These are phyloP conservation scores for Coemansia sp. DNA, from an alignment of 192 early-diverging fungal species.

Conservation along the genomic window DNA sequence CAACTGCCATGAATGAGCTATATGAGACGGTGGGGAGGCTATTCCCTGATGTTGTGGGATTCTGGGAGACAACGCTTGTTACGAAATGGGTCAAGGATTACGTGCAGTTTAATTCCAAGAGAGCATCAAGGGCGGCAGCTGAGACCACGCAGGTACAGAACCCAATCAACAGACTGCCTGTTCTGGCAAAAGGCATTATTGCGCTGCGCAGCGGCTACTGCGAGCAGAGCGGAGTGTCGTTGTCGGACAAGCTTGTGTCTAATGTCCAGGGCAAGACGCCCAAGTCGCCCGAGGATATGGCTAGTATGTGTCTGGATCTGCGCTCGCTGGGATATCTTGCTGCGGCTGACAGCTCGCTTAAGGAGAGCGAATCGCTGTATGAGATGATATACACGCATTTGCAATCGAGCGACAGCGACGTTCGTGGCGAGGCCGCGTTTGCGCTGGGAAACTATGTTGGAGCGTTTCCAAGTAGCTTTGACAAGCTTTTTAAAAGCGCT, in stretches of 20 bases:
- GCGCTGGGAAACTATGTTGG: constrained; percentile 42
- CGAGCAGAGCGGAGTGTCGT: constrained; percentile 15
- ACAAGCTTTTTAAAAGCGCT: constrained; percentile 29
- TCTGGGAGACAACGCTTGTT: constrained; percentile 22
- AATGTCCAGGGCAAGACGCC: constrained; percentile 7
- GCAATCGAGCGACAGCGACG: constrained; percentile 21
- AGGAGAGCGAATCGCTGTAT: constrained; percentile 9
- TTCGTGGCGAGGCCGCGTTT: constrained; percentile 41
- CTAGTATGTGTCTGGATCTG: constrained; percentile 27
- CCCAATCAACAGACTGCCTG: constrained; percentile 24
- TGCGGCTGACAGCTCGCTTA: constrained; percentile 2
- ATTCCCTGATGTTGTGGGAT: constrained; percentile 19
- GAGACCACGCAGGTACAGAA: constrained; percentile 28
- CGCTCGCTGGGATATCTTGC: constrained; percentile 42
- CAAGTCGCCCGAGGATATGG: constrained; percentile 15
- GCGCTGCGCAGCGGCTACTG: constrained; percentile 31
- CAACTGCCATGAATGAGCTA: constrained; percentile 20
- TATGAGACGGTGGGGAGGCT: constrained; percentile 20
- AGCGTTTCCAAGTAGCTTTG: constrained; percentile 18
- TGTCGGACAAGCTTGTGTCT: constrained; percentile 29
- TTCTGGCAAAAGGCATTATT: constrained; percentile 31
- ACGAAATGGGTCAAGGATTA: constrained; percentile 20
- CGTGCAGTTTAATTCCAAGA: constrained; percentile 13
- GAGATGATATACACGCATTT: constrained; percentile 22
- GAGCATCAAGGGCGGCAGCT: constrained; percentile 12